phyloP scores from a whole-genome alignment of 495 filamentous ascomycete genomes.

The Xylaria telfairii region DNA sequence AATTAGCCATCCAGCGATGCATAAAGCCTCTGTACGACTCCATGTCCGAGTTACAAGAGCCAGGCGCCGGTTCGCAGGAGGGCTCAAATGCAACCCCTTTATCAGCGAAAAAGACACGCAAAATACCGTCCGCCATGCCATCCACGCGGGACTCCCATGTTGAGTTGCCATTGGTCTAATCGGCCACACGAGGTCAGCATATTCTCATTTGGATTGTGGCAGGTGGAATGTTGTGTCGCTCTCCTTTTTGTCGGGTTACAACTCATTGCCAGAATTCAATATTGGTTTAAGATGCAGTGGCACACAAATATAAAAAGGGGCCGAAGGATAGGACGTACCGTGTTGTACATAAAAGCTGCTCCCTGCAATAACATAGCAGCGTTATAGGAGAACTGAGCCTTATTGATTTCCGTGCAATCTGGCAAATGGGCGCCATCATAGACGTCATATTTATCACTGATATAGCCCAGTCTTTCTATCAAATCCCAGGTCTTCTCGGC shows the following conservation, averaged over 20 bases:
- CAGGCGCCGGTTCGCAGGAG: slow-evolving; percentile 58
- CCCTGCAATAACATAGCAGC: slow-evolving; percentile 63
- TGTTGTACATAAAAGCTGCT: slow-evolving; percentile 63
- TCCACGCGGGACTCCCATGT: slow-evolving; percentile 53
- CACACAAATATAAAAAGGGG: background rate
- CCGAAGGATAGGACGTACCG: slow-evolving; percentile 42
- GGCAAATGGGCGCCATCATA: slow-evolving; percentile 56
- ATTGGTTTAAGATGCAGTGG: background rate
- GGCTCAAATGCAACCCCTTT: slow-evolving; percentile 57
- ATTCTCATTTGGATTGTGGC: background rate
- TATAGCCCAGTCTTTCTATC: slow-evolving; percentile 47
- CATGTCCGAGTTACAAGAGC: slow-evolving; percentile 66
- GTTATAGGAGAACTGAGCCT: slow-evolving; percentile 63
- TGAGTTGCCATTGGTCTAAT: slow-evolving; percentile 54
- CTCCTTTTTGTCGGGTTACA: background rate
- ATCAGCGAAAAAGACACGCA: slow-evolving; percentile 51
- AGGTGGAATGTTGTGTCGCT: background rate
- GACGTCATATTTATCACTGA: slow-evolving; percentile 48
- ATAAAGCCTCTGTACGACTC: slow-evolving; percentile 73
- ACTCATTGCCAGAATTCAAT: background rate
- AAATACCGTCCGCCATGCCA: slow-evolving; percentile 48
- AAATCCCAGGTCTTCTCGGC: slow-evolving; percentile 66
- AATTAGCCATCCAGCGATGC: slow-evolving; percentile 68
- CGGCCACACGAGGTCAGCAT: slow-evolving; percentile 22
- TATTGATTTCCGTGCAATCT: slow-evolving; percentile 48